Base-by-base conservation (phyloP, 768 basidiomycete genomes). In the Termitomyces sp. region DNA sequence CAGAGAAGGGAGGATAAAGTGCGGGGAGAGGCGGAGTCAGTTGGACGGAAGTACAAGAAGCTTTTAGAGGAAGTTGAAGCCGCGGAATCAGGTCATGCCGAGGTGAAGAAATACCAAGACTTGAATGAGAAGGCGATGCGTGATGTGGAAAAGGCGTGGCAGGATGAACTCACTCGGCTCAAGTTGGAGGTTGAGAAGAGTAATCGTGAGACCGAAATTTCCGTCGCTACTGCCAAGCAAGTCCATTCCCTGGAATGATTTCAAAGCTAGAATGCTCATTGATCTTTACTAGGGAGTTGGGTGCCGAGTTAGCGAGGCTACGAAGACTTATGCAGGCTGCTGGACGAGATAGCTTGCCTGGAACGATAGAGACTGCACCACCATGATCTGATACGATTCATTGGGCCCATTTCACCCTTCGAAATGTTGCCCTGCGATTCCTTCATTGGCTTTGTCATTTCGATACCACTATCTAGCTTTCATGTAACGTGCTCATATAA, bases 301-400 rank as follows among this genome's bases (percentile, higher is more conserved):
- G 86, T 5, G 73, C 75, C 30, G 89, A 91, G 67, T 74, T 91
- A 45, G 79, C 82, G 49, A 77, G 87, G 56, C 71, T 92, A 65
- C 78, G 86, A 65, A 78, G 89, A 62, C 76, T 92, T 41, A 91
- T 92, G 83, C 86, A 81, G 64, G 71, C 72, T 41, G 77, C 80
- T 62, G 73, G 76, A 1, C 72, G 70, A 54, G 53, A 53, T 66
- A 40, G 40, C n/a, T 30, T 53, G 30, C 54, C 64, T 51, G 53
- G 26, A 37, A 51, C 48, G 31, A 56, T 59, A 54, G 57, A 58
- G n/a, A 50, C 57, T 5, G 52, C 38, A 7, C 60, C 57, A 21
- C 48, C 60, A 47, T 62, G 57, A 62, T 11, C 14, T 35, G 33
- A 23, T 7, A 26, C 42, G 33, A 23, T 7, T 19, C 42, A 14